Conservation (phyloP, 495 filamentous ascomycete species). For the Podospora pseudoanserina region DNA sequence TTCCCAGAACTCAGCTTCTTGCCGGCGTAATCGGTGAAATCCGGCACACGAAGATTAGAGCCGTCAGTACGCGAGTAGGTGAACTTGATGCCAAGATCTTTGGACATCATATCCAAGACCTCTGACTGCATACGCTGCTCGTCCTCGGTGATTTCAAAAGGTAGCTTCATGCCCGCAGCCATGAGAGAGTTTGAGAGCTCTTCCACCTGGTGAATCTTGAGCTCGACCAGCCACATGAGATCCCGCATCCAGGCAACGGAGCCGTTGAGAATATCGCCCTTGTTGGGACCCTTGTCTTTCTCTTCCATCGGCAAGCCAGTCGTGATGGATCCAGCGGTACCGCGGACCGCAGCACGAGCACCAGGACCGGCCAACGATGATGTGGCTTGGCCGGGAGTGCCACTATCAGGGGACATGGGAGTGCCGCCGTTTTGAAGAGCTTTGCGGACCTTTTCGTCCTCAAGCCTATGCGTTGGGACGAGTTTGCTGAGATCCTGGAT, state of each 20-base stretch:
- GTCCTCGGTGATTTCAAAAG: conserved; percentile 84
- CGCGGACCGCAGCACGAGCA: conserved; percentile 68
- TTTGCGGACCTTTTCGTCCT: conserved; percentile 96
- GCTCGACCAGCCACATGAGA: conserved; percentile 90
- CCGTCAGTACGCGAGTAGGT: conserved; percentile 81
- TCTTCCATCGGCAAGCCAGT: conserved; percentile 89
- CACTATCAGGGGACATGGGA: neutral
- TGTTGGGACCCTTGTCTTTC: conserved; percentile 98
- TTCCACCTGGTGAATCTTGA: conserved; percentile 83
- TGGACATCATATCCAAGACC: conserved; percentile 70
- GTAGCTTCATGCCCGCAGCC: conserved; percentile 66
- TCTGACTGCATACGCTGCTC: conserved; percentile 94
- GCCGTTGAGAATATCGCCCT: conserved; percentile 96
- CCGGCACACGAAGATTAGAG: conserved; percentile 81
- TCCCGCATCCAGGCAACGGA: conserved; percentile 96
- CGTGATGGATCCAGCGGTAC: conserved; percentile 76
- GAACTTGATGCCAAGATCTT: conserved; percentile 45
- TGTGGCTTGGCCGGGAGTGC: conserved; percentile 69
- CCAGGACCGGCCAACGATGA: conserved; percentile 82
- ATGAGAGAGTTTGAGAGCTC: conserved; percentile 71
- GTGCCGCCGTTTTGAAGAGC: conserved; percentile 75
- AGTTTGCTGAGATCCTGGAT: conserved; percentile 95
- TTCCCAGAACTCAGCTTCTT: conserved; percentile 55
- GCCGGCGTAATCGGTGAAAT: conserved; percentile 87
- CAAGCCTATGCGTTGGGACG: conserved; percentile 85